Base-by-base conservation (phyloP, 202 grass and related monocot species). In the Schoenoplectus tabernaemontani region DNA sequence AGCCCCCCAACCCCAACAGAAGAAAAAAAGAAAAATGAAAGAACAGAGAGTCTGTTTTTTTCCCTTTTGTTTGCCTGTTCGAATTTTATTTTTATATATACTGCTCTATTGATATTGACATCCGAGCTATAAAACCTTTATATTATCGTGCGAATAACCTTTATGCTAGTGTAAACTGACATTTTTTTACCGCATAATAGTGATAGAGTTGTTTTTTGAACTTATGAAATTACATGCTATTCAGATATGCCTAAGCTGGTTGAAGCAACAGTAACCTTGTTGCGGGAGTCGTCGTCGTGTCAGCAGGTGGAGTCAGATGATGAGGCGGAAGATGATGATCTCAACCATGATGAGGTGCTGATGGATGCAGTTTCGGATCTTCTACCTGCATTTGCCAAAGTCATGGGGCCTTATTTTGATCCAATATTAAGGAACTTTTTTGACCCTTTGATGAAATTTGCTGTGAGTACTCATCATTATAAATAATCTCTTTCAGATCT, bases 281-380 rank as follows among this genome's bases (percentile, higher is more conserved):
- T 98, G 59, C 66, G 76, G 64, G 88, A 92, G 87, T 89, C 92
- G 87, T 92, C 95, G 13, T 84, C 86, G 30, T 98, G 95, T 82
- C 96, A 98, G 57, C 96, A 85, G 81, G 78, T 95, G 41, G 91
- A 98, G 61, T 91, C 88, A 2, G 96, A 98, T 76, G 87, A 82
- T 44, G 96, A 95, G 72, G n/a, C n/a, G n/a, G 91, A 98, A 77
- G 93, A 91, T 51, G 91, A 87, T 33, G 88, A 95, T 61, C 83
- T 98, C 26, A 90, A 94, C 78, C 96, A 98, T 86, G 96, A 98
- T 75, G 96, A 98, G 84, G 96, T 98, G 64, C 86, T 98, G 64
- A 95, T 98, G 91, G 96, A 98, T 82, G 91, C 91, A 79, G 91
- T 98, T 84, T 95, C 96, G 81, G 96, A 98, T 89, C 89, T 98